Conservation (phyloP, 768 basidiomycete genomes). For the Xanthoconium purpureum region DNA sequence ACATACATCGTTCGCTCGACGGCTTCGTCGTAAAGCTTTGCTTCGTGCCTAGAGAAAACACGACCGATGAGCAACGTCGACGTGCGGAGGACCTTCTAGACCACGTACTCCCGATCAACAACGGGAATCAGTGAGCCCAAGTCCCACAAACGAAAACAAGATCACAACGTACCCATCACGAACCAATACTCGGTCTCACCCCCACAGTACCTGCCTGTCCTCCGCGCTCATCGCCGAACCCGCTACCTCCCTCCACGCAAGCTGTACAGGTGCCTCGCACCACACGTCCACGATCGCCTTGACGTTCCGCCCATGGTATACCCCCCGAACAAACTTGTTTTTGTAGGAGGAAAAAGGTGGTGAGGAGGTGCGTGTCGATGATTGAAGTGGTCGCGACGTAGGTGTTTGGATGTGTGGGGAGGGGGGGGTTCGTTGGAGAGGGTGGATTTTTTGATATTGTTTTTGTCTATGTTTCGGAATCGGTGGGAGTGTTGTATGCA, state of each 20-base stretch:
- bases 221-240: constrained; percentile 58
- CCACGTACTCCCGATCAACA: no score
- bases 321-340: constrained; percentile 55
- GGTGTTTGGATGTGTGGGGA: constrained; percentile 29
- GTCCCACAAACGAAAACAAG: no score
- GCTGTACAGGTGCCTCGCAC: constrained; percentile 76
- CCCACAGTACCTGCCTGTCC: constrained; percentile 54
- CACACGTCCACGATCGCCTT: constrained; percentile 80
- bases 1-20: constrained; percentile 69
- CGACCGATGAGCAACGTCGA: constrained; percentile 44
- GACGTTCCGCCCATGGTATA: constrained; percentile 58
- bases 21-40: constrained; percentile 61
- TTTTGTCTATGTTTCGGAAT: constrained; percentile 34
- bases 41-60: constrained; percentile 39
- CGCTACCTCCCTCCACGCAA: constrained; percentile 65
- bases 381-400: constrained; percentile 37
- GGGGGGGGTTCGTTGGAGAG: constrained; percentile 33
- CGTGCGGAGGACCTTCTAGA: constrained; percentile 75
- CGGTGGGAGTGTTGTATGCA: no score
- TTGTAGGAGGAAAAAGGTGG: constrained; percentile 67
- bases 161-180: constrained; percentile 62
- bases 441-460: constrained; percentile 34
- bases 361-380: constrained; percentile 80
- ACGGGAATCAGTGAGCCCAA: no score
- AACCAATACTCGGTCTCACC: constrained; percentile 77